These are phyloP conservation scores for Rhizopogon roseolus DNA, from an alignment of 768 basidiomycete genomes.

Conservation along the genomic window DNA sequence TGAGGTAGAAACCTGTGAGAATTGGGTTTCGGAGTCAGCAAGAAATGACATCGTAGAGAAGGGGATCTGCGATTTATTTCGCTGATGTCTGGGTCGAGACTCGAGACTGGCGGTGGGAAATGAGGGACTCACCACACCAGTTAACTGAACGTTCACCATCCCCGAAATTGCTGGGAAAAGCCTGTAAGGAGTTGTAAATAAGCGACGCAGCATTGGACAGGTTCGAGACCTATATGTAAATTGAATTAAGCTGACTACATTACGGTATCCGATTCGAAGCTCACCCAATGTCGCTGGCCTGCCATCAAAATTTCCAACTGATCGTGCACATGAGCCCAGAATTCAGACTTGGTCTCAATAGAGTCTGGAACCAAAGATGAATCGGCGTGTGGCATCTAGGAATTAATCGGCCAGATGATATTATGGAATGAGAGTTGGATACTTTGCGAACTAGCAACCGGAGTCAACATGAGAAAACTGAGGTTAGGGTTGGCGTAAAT, in stretches of 20 bases:
- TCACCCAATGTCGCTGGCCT: conserved; percentile 76
- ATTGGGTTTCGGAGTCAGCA: conserved; percentile 16
- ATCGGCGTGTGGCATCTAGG: conserved; percentile 79
- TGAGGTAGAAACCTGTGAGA: conserved; percentile 78
- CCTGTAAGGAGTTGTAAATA: conserved; percentile 72
- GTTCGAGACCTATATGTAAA: conserved; percentile 67
- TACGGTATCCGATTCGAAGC: conserved; percentile 10
- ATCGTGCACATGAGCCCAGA: conserved; percentile 72
- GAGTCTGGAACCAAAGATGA: conserved; percentile 62
- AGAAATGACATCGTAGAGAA: background rate
- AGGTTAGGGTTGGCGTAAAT: background rate
- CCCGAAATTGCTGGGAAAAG: conserved; percentile 65
- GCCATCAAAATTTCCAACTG: conserved; percentile 62
- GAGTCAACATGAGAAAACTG: background rate
- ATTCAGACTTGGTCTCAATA: conserved; percentile 69
- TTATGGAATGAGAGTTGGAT: background rate
- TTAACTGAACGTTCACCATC: conserved; percentile 65
- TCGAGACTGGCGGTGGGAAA: background rate
- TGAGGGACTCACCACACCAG: conserved; percentile 78
- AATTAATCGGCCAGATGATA: background rate
- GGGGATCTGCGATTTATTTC: background rate
- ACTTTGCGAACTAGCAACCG: background rate
- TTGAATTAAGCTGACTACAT: background rate
- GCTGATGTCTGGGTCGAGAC: background rate
- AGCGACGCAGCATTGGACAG: conserved; percentile 80